Evolutionary conservation across 805 yeast species (phyloP).

Genomic region (Ogataea zsoltii): DNA sequence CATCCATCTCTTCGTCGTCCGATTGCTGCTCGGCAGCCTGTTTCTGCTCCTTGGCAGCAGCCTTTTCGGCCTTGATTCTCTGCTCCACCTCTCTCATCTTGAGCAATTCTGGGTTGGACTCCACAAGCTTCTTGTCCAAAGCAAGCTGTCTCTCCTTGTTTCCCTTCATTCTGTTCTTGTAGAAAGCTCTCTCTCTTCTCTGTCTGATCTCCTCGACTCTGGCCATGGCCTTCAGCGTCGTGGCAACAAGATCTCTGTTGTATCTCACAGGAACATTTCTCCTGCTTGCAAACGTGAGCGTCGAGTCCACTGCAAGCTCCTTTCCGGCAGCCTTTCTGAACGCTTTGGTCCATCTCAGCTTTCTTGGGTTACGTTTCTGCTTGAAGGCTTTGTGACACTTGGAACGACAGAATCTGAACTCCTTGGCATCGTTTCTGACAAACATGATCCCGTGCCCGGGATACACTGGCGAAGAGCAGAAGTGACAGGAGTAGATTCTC

Average conservation of each 20-base stretch:
- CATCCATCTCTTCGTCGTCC: slow-evolving; percentile 50
- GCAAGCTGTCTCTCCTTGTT: slow-evolving; percentile 85
- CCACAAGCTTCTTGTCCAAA: slow-evolving; percentile 86
- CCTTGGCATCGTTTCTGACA: slow-evolving; percentile 97
- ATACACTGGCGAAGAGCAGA: slow-evolving; percentile 96
- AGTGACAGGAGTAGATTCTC: slow-evolving; percentile 92
- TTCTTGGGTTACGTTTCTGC: slow-evolving; percentile 97
- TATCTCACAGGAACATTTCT: slow-evolving; percentile 98
- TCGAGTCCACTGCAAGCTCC: slow-evolving; percentile 95
- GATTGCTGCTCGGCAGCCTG: slow-evolving; percentile 48
- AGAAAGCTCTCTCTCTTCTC: slow-evolving; percentile 97
- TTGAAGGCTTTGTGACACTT: slow-evolving; percentile 97
- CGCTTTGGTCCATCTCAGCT: slow-evolving; percentile 97
- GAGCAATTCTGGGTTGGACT: slow-evolving; percentile 82
- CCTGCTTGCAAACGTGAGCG: slow-evolving; percentile 94
- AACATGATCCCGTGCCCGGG: slow-evolving; percentile 96
- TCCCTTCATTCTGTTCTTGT: slow-evolving; percentile 98
- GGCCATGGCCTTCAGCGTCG: slow-evolving; percentile 92
- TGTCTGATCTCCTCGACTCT: slow-evolving; percentile 95
- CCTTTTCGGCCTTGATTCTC: slow-evolving; percentile 71
- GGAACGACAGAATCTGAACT: slow-evolving; percentile 95
- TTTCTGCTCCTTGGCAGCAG: slow-evolving; percentile 56
- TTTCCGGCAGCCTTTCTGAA: slow-evolving; percentile 99
- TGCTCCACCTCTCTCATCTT: slow-evolving; percentile 92
- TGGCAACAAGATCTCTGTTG: slow-evolving; percentile 92